Evolutionary conservation across 2,329 filamentous ascomycete genomes (phyloP), one percentile per base, ranked within the genome.

Genomic region (Penicillium occitanis): DNA sequence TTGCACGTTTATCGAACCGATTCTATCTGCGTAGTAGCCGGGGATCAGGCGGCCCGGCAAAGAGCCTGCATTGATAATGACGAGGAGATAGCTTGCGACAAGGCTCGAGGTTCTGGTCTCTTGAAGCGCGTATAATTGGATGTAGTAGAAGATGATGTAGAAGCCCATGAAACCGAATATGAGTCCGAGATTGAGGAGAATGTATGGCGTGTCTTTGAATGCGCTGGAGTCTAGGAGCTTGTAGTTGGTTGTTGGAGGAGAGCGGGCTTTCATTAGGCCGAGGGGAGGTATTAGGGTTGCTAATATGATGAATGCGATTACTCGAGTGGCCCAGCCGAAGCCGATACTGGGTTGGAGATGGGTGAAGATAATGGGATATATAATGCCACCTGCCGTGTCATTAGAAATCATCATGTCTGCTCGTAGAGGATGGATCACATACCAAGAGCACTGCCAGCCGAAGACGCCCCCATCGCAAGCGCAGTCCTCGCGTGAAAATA

Each of bases 291-390:
- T 75, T 67, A 86, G 80, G 66, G 86, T 77, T 67, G 82, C 83
- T 67, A 91, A 82, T 68, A 91, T 87, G 57, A 90, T 77, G 63
- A 91, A 87, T 14, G 86, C 78, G 25, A 78, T 80, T 48, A 82
- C 82, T 11, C 86, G 81, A 78, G 88, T 86, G 0, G 84, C 77
- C 87, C 86, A 89, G 50, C 78, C 73, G 70, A 87, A 85, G 40
- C 86, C 84, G 60, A 87, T 78, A 61, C 79, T 37, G 0, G 79
- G 79, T 51, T 89, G 83, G 19, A 89, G 75, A 42, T 82, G 81
- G 0, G 81, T 76, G n/a, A 88, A 82, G 82, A 89, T 86, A 71
- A 89, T 87, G 0, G 87, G 87, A 53, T 88, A 83, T 48, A 88
- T 82, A 14, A 89, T 84, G 5, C 86, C 86, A 2, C 86, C 86